Base-by-base conservation (phyloP, 106 monocot genomes). In the Hemerocallis citrina region DNA sequence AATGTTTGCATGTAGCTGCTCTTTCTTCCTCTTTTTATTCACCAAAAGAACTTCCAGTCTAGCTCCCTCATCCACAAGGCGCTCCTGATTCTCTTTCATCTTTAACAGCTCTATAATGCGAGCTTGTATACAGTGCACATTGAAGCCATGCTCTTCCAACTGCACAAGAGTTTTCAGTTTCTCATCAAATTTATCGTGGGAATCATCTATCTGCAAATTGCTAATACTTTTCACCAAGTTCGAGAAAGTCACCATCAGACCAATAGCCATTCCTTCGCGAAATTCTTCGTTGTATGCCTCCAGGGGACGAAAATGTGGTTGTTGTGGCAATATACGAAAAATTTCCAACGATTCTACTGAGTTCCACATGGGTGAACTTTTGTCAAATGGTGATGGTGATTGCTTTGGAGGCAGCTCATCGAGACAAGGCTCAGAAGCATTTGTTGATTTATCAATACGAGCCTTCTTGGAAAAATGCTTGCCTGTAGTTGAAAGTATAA, bases 221-320 rank as follows among this genome's bases (percentile, higher is more conserved):
- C 16, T n/a, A 20, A 59, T 66, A 39, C 43, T 47, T 7, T 19
- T 27, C 5, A 59, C 22, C 37, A 59, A 7, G 57, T 50, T 59
- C 40, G n/a, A n/a, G n/a, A 66, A 73, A 47, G 57, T 73, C 23
- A 65, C 57, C 65, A 73, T 66, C n/a, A 73, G 24, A 39, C 73
- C 73, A 13, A 73, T 73, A 33, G 66, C 73, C 46, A 51, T 42
- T 66, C 73, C 73, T 50, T 73, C 73, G 33, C 73, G 66, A 16
- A 65, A 32, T 25, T 57, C 65, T 59, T 73, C 49, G 22, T 11
- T 21, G 32, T 73, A 52, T 27, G 59, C 38, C 25, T 59, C 59
- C 41, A 73, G 39, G 5, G 73, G 73, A 39, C n/a, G 27, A 35
- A 66, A 73, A 51, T 73, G 73, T 14, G 73, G 73, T 33, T 40